Base-by-base conservation (phyloP, 1,139 yeast genomes). In the Lodderomyces theae region DNA sequence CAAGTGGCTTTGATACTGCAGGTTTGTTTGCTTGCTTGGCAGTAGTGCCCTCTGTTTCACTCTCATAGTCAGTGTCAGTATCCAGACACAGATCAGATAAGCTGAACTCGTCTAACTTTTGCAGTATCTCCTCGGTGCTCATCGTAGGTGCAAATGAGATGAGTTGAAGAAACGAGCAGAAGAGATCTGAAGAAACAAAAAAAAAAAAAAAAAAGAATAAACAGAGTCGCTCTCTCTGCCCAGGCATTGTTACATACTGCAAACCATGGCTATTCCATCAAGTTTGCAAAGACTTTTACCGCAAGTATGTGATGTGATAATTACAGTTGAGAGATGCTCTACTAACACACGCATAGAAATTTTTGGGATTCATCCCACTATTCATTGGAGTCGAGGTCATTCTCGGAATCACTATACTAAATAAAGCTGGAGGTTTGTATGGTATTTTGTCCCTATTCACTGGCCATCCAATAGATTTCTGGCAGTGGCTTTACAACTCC, bases 381-480 rank as follows among this genome's bases (percentile, higher is more conserved):
- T 87, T 84, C 56, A 74, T 86, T 28, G 97, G 97, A 8, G 95
- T 89, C 18, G 97, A 92, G 60, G 60, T 88, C 10, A 78, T 86
- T 18, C 68, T 89, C n/a, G 85, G 88, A 2, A 70, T 86, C 29
- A 84, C 94, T 17, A 77, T 89, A 36, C 73, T 90, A 52, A 90
- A 92, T 66, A 90, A 90, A 60, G 88, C 92, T 47, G 82, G 95
- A 42, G 97, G 97, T 8, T 69, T 82, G 21, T 92, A 84, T 61
- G 98, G 97, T 22, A 69, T 90, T 32, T 68, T 90, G 26, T 89
- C 97, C 1, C 64, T 92, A 34, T 76, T 92, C 55, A 90, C 97
- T 0, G 94, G 96, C 2, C 96, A 89, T 55, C 95, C 94, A 2
- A 73, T 90, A 44, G 82, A 82, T 48, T 79, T 81, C 47, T 69